Evolutionary conservation across 2,329 filamentous ascomycete species (phyloP), one percentile per base, ranked within the genome.

Genomic region (Cercospora sp.): DNA sequence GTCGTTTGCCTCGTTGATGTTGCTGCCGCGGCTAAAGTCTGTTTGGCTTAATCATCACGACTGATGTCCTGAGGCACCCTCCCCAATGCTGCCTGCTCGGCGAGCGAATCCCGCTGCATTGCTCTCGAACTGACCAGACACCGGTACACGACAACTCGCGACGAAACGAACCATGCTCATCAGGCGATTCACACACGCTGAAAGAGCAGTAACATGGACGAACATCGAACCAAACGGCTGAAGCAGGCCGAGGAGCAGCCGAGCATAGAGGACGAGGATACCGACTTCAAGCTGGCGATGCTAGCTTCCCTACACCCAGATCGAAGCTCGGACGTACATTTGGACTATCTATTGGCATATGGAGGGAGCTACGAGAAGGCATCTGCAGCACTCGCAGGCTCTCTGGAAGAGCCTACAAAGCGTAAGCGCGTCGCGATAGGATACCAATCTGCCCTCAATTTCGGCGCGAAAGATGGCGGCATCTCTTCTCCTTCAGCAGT

Each of bases 231-330:
- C 62, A 73, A 73, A 66, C 68, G 68, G 70, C 58, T 73, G 66
- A 70, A 69, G 63, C 13, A 61, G 5, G 63, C 65, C 28, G 63
- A 65, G 24, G 67, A 68, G 43, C 64, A 61, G 24, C 43, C 45
- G 32, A 12, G 67, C 59, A 12, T 32, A 58, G 34, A 65, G 16
- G 88, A 93, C 16, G 91, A 97, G 58, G 89, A 91, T 1, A 99
- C 95, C 0, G 95, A 98, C 70, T 84, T 96, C 74, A 98, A 97
- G 76, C 82, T 99, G 13, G 93, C 93, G 1, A 83, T 97, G 1
- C 82, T 99, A 3, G 87, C 90, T 2, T 98, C 95, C 0, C 81
- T 97, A 0, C 86, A 93, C 72, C 88, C 91, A 0, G 77, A 83
- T 0, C 72, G 89, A 3, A 84, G 88, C 7, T 88, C 91, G 58